Evolutionary conservation across 208 protist species (phyloP).

Genomic region (Crithidia fasciculata): DNA sequence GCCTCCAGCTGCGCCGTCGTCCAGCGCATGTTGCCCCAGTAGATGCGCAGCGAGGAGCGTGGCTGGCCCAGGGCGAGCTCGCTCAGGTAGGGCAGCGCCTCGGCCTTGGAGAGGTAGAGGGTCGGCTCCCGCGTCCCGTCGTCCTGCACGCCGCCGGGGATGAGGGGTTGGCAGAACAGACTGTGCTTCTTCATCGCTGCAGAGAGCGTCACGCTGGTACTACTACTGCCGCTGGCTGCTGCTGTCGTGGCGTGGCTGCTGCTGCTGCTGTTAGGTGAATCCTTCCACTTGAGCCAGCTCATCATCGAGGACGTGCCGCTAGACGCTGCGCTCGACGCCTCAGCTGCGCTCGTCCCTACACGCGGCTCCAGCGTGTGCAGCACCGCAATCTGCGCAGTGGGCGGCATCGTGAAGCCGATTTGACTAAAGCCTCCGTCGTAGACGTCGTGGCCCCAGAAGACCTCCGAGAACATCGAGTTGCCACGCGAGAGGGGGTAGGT

Average conservation of each 20-base stretch:
- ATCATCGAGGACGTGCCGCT: slow-evolving; percentile 30
- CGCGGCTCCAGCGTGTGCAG: slow-evolving; percentile 78
- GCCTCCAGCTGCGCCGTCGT: slow-evolving; percentile 71
- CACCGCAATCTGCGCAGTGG: slow-evolving; percentile 78
- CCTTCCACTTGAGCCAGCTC: slow-evolving; percentile 69
- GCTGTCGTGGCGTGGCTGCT: not conserved
- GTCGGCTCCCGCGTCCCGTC: slow-evolving; percentile 76
- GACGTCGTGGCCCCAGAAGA: slow-evolving; percentile 91
- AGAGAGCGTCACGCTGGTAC: not conserved
- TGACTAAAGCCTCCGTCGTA: slow-evolving; percentile 85
- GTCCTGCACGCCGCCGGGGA: slow-evolving; percentile 45
- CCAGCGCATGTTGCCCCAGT: slow-evolving; percentile 89
- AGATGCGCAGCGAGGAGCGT: slow-evolving; percentile 80
- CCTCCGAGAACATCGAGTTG: slow-evolving; percentile 89
- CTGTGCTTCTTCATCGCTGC: slow-evolving; percentile 29
- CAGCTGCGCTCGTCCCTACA: not conserved
- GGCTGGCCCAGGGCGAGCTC: slow-evolving; percentile 68
- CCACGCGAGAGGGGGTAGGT: slow-evolving; percentile 76
- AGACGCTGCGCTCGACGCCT: not conserved
- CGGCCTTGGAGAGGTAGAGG: slow-evolving; percentile 79
- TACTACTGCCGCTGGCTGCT: not conserved
- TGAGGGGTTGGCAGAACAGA: slow-evolving; percentile 71
- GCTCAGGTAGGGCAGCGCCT: slow-evolving; percentile 83
- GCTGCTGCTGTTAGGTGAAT: slow-evolving; percentile 1
- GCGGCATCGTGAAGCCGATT: slow-evolving; percentile 89